Evolutionary conservation across 2,329 filamentous ascomycete genomes (phyloP).

Genomic region (Pseudogymnoascus sp.): DNA sequence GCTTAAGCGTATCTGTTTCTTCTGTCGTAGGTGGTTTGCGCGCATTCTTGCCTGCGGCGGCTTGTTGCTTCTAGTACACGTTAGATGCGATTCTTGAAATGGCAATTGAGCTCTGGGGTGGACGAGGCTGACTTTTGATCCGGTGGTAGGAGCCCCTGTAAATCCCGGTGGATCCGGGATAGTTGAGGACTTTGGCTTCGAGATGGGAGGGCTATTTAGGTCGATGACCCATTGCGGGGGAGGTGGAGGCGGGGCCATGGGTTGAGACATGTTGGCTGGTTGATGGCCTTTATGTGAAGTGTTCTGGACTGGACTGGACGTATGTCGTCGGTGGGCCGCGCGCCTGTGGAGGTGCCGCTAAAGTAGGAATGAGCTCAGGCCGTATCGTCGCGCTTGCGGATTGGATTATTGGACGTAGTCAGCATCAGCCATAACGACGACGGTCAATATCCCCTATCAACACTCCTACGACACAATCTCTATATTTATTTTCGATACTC

Average conservation of each 20-base stretch:
- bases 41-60: constrained; percentile 32
- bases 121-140: constrained; percentile 47
- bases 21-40: constrained; percentile 65
- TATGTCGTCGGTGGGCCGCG: constrained; percentile 3
- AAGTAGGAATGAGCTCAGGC: constrained; percentile 4
- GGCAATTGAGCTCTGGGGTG: constrained; percentile 4
- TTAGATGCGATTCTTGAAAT: constrained; percentile 12
- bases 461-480: background rate
- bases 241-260: constrained; percentile 35
- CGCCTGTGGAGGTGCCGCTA: constrained; percentile 9
- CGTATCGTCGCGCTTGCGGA: constrained; percentile 9
- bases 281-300: constrained; percentile 1
- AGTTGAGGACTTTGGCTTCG: constrained; percentile 56
- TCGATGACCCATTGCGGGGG: constrained; percentile 77
- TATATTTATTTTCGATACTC: constrained; percentile 1
- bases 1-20: constrained; percentile 90
- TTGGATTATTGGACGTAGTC: constrained; percentile 7
- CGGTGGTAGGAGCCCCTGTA: constrained; percentile 39
- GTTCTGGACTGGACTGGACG: constrained; percentile 1
- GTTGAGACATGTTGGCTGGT: constrained; percentile 19
- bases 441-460: background rate
- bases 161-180: constrained; percentile 86
- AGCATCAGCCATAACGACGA: constrained; percentile 1
- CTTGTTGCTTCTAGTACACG: constrained; percentile 32
- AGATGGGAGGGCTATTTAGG: constrained; percentile 61